Evolutionary conservation across 2,329 filamentous ascomycete species (phyloP).

Genomic region (Fusarium avenaceum): DNA sequence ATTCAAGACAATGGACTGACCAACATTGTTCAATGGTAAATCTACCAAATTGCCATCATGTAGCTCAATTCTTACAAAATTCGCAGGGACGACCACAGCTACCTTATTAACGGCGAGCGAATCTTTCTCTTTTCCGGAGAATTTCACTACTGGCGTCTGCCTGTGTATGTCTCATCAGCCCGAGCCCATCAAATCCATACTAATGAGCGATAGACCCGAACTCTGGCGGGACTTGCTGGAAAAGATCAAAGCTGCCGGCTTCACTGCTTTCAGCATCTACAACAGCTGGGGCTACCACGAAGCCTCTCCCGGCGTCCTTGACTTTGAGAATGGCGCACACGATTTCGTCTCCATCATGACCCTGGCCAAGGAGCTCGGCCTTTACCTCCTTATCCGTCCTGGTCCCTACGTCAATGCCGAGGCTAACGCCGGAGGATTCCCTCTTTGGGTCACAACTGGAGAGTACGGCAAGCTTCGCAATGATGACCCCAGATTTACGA

Average conservation of each 20-base stretch:
- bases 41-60: accelerated
- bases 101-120: slow-evolving; percentile 57
- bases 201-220: slow-evolving; percentile 42
- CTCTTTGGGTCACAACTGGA: slow-evolving; percentile 73
- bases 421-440: slow-evolving; percentile 72
- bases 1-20: slow-evolving; percentile 38
- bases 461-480: slow-evolving; percentile 67
- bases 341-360: slow-evolving; percentile 64
- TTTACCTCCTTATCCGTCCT: slow-evolving; percentile 63
- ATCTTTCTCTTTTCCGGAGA: slow-evolving; percentile 60
- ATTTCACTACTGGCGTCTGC: slow-evolving; percentile 60
- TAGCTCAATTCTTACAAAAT: accelerated
- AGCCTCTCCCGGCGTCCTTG: slow-evolving; percentile 51
- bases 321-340: slow-evolving; percentile 55
- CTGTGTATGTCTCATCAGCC: slow-evolving; percentile 52
- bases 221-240: slow-evolving; percentile 59
- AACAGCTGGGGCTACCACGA: slow-evolving; percentile 60
- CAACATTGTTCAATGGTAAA: slow-evolving; percentile 34
- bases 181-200: neutral
- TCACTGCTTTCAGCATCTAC: slow-evolving; percentile 61
- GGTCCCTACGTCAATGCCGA: slow-evolving; percentile 76
- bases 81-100: slow-evolving; percentile 58
- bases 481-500: slow-evolving; percentile 65
- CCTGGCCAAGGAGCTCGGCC: slow-evolving; percentile 61
- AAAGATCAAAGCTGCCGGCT: slow-evolving; percentile 59